phyloP scores from a whole-genome alignment of 805 yeast species.

The Ogataea pilisensis region DNA sequence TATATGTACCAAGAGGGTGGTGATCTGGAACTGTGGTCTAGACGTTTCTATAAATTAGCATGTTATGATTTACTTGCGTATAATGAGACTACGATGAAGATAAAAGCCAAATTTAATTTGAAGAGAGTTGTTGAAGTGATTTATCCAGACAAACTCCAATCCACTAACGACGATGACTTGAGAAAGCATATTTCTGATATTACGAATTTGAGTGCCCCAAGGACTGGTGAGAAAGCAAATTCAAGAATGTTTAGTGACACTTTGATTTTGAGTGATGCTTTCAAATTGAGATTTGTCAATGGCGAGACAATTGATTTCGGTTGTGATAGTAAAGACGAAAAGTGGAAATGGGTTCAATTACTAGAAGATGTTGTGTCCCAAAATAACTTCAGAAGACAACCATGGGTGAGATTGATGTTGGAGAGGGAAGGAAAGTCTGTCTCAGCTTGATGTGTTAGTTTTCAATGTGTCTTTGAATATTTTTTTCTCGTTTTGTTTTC shows the following conservation, averaged over 20 bases:
- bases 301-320: conserved; percentile 82
- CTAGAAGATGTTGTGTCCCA: conserved; percentile 51
- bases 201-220: conserved; percentile 18
- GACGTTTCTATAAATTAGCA: conserved; percentile 68
- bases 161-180: conserved; percentile 14
- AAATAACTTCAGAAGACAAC: conserved; percentile 30
- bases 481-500: neutral
- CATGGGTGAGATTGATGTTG: conserved; percentile 34
- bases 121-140: conserved; percentile 56
- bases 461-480: neutral
- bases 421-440: conserved; percentile 2
- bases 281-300: conserved; percentile 69
- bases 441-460: neutral
- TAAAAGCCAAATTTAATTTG: conserved; percentile 73
- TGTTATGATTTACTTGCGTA: conserved; percentile 75
- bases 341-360: conserved; percentile 58
- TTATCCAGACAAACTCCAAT: conserved; percentile 36
- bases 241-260: conserved; percentile 69
- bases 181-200: conserved; percentile 17
- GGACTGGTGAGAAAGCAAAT: conserved; percentile 6
- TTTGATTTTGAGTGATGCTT: conserved; percentile 63
- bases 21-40: conserved; percentile 70
- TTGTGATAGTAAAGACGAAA: conserved; percentile 66
- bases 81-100: conserved; percentile 61
- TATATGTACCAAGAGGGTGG: conserved; percentile 88